phyloP scores from a whole-genome alignment of 2,329 filamentous ascomycete genomes.

The Ophiocordyceps camponoti-floridani region DNA sequence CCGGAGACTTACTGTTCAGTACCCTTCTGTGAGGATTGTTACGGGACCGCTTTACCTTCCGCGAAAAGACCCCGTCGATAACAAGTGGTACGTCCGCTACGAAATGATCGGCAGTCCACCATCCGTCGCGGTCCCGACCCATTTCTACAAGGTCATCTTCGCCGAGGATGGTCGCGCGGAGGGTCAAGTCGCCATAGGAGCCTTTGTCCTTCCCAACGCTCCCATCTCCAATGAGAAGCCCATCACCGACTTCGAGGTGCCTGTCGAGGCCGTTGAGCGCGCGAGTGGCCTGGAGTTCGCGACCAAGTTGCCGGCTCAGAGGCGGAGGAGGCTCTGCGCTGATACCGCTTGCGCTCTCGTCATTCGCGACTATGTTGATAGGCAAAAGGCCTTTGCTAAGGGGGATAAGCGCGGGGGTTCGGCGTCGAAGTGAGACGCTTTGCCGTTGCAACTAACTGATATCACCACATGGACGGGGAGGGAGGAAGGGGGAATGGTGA shows the following conservation, averaged over 20 bases:
- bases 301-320: slow-evolving; percentile 51
- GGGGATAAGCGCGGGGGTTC: slow-evolving; percentile 5
- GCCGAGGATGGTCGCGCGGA: slow-evolving; percentile 60
- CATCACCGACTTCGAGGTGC: slow-evolving; percentile 83
- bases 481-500: too few relatives aligned
- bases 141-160: slow-evolving; percentile 99
- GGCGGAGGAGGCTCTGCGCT: slow-evolving; percentile 65
- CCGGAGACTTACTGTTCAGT: slow-evolving; percentile 58
- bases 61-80: slow-evolving; percentile 60
- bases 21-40: slow-evolving; percentile 78
- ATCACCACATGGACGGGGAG: too few relatives aligned
- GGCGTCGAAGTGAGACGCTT: background rate
- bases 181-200: slow-evolving; percentile 72
- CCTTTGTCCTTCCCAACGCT: slow-evolving; percentile 90
- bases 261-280: slow-evolving; percentile 78
- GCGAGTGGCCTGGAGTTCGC: slow-evolving; percentile 88
- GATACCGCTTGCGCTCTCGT: slow-evolving; percentile 73
- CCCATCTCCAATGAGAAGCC: slow-evolving; percentile 75
- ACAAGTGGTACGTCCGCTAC: slow-evolving; percentile 90
- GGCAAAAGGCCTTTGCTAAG: slow-evolving; percentile 40
- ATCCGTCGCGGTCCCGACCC: slow-evolving; percentile 87
- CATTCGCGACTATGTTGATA: slow-evolving; percentile 58
- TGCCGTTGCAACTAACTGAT: too few relatives aligned
- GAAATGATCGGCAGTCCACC: slow-evolving; percentile 91
- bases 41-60: slow-evolving; percentile 91